A percentile compares a stretch with the other conserved stretches of the same genome.
Conservation (phyloP, 2,329 filamentous ascomycete genomes). For the Daldinia sp. region DNA sequence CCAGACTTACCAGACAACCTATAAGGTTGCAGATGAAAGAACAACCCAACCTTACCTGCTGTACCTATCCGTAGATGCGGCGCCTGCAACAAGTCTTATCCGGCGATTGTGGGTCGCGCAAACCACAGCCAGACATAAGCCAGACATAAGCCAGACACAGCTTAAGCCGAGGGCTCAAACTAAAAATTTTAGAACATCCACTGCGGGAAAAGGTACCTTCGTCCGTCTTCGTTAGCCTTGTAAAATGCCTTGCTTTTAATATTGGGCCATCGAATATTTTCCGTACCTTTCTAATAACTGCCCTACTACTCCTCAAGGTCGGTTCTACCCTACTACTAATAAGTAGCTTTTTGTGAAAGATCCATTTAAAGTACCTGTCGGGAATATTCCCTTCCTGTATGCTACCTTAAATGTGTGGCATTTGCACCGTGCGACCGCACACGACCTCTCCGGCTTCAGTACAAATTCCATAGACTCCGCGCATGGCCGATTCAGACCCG, state of each 20-base stretch:
- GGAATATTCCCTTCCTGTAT: constrained; percentile 31
- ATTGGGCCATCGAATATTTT: constrained; percentile 31
- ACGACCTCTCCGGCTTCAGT: constrained; percentile 29
- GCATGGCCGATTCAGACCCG: constrained; percentile 53
- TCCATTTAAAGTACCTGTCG: constrained; percentile 31
- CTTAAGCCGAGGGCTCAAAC: constrained; percentile 19
- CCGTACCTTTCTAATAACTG: constrained; percentile 19
- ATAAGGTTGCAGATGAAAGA: neutral
- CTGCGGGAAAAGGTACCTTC: constrained; percentile 23
- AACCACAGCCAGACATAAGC: neutral
- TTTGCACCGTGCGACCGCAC: constrained; percentile 36
- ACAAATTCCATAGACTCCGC: constrained; percentile 42
- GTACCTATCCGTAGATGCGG: constrained; percentile 11
- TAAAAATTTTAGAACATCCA: constrained; percentile 31
- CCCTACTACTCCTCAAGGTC: constrained; percentile 26
- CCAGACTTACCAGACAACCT: neutral
- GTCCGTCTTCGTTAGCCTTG: constrained; percentile 32
- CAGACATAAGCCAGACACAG: neutral
- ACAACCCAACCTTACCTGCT: neutral
- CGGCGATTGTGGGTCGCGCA: constrained; percentile 17
- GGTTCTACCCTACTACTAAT: constrained; percentile 18
- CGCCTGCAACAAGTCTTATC: constrained; percentile 37
- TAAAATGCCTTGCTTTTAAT: constrained; percentile 32
- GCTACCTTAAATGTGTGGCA: constrained; percentile 36
- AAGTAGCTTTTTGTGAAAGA: constrained; percentile 32